These are phyloP conservation scores for Candida oleophila DNA, from an alignment of 805 yeast species.

Conservation along the genomic window DNA sequence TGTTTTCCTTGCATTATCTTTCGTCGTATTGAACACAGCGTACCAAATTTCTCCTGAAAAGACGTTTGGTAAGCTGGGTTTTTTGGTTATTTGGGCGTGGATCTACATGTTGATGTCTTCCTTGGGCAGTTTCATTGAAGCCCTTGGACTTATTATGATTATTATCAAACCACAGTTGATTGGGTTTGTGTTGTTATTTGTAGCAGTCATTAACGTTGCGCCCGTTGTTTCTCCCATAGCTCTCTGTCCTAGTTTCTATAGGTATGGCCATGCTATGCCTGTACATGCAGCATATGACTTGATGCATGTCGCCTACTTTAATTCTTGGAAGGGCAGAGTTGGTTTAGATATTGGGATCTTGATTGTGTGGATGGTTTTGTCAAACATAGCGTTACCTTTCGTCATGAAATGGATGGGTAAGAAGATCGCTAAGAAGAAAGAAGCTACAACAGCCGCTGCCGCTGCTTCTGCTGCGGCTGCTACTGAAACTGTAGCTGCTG, in stretches of 20 bases:
- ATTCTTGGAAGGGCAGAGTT: conserved; percentile 33
- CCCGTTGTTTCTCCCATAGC: conserved; percentile 30
- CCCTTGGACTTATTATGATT: conserved; percentile 20
- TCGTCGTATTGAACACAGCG: conserved; percentile 27
- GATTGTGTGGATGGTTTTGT: conserved; percentile 27
- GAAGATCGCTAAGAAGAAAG: conserved; percentile 9
- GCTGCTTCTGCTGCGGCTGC: neutral
- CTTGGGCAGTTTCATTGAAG: conserved; percentile 30
- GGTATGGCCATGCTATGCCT: conserved; percentile 31
- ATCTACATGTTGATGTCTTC: conserved; percentile 29
- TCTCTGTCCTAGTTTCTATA: conserved; percentile 24
- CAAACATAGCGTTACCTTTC: conserved; percentile 26
- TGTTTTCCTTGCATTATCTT: conserved; percentile 24
- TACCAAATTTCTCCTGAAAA: conserved; percentile 19
- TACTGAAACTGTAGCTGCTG: too few species aligned
- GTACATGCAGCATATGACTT: conserved; percentile 26
- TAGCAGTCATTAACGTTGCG: conserved; percentile 28
- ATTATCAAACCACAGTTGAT: conserved; percentile 25
- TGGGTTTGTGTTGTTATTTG: conserved; percentile 26
- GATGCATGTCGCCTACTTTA: conserved; percentile 30
- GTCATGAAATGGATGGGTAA: conserved; percentile 21
- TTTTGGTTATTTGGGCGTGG: conserved; percentile 32
- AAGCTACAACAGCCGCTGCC: conserved; percentile 7
- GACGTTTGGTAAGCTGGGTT: conserved; percentile 32
- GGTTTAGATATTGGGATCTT: conserved; percentile 33